Percentiles rank a stretch among this genome's conserved stretches.
phyloP scores from a whole-genome alignment of 2,329 filamentous ascomycete species.

The Arthrobotrys sinensis region DNA sequence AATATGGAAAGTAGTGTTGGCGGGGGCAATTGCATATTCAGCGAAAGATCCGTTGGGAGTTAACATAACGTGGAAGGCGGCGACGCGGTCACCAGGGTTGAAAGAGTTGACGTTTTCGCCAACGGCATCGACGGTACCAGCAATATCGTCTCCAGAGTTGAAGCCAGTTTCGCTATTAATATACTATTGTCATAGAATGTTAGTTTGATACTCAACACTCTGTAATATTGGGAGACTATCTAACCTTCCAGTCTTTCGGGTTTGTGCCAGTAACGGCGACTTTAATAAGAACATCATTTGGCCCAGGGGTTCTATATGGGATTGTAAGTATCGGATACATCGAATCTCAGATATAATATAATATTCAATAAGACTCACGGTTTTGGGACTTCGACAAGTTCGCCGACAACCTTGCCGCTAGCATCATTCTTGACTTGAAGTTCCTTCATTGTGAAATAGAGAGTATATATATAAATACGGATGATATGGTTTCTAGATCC shows the following conservation, averaged over 20 bases:
- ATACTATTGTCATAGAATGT: not conserved
- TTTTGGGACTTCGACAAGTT: slow-evolving; percentile 41
- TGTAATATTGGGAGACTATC: not conserved
- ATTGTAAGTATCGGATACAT: not conserved
- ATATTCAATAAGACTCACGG: slow-evolving; percentile 39
- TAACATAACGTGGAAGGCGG: slow-evolving; percentile 71
- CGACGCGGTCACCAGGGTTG: slow-evolving; percentile 73
- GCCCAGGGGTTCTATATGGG: slow-evolving; percentile 47
- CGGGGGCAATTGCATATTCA: slow-evolving; percentile 69
- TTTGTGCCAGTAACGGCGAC: slow-evolving; percentile 70
- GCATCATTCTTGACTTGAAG: slow-evolving; percentile 19
- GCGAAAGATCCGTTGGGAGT: slow-evolving; percentile 64
- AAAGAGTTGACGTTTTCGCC: slow-evolving; percentile 74
- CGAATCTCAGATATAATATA: not conserved
- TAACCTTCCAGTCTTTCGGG: slow-evolving; percentile 69
- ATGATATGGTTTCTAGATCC: not conserved
- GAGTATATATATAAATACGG: not conserved
- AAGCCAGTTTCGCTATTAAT: slow-evolving; percentile 58
- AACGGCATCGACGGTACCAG: slow-evolving; percentile 72
- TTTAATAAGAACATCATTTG: slow-evolving; percentile 69
- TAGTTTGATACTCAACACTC: not conserved
- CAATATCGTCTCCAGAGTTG: slow-evolving; percentile 74
- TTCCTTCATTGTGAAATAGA: slow-evolving; percentile 49
- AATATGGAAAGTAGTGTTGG: slow-evolving; percentile 69
- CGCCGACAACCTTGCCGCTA: slow-evolving; percentile 27